Evolutionary conservation across 1,284 basidiomycete genomes (phyloP).

Genomic region (Sporisorium iseilematis-ciliati): DNA sequence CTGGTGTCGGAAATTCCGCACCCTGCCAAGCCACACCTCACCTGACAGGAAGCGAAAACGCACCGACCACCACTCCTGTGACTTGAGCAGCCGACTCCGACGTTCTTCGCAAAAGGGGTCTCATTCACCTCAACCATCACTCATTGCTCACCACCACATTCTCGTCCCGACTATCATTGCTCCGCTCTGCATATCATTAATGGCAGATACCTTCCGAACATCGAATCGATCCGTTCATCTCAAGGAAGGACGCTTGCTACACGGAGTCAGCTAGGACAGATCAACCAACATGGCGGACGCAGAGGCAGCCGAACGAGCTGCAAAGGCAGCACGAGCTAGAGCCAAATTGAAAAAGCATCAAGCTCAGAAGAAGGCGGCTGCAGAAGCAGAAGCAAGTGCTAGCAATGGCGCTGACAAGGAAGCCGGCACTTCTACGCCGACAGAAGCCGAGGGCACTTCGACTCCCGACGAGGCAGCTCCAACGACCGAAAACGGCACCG

Average conservation of each 20-base stretch:
- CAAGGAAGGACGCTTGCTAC: not conserved
- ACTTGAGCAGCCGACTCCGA: not conserved
- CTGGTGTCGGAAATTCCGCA: conserved; percentile 16
- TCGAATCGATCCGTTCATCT: not conserved
- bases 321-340: conserved; percentile 54
- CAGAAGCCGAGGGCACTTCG: conserved; percentile 27
- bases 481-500: not conserved
- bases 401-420: conserved; percentile 17
- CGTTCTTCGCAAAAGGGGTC: conserved; percentile 9
- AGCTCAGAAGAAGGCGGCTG: conserved; percentile 54
- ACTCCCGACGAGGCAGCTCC: conserved; percentile 15
- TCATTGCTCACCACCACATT: not conserved
- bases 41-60: conserved; percentile 15
- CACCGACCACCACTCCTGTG: conserved; percentile 25
- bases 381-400: conserved; percentile 20
- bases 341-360: conserved; percentile 59
- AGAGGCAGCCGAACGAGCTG: conserved; percentile 54
- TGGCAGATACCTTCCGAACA: not conserved
- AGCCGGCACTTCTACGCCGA: conserved; percentile 5
- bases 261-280: not conserved
- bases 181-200: not conserved
- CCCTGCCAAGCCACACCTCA: not conserved
- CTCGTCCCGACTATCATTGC: not conserved
- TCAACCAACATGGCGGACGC: conserved; percentile 46
- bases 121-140: conserved; percentile 1